These are phyloP conservation scores for Trichophyton benhamiae DNA, from an alignment of 2,329 filamentous ascomycete species.

Conservation along the genomic window DNA sequence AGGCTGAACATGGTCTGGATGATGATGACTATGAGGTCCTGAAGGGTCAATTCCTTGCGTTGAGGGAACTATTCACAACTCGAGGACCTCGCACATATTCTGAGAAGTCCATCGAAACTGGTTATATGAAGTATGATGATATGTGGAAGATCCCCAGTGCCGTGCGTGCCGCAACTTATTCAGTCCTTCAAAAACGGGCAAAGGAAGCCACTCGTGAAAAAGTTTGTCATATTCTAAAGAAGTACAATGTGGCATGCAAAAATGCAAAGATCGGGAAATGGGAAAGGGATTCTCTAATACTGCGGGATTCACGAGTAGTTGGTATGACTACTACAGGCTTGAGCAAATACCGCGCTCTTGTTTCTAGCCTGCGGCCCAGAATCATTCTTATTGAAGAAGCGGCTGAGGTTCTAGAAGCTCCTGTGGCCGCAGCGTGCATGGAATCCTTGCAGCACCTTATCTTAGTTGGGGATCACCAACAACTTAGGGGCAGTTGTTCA, in stretches of 20 bases:
- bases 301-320: constrained; percentile 49
- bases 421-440: constrained; percentile 48
- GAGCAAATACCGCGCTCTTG: constrained; percentile 62
- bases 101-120: constrained; percentile 26
- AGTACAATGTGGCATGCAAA: constrained; percentile 40
- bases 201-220: constrained; percentile 37
- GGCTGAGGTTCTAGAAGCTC: constrained; percentile 55
- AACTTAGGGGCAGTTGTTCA: constrained; percentile 57
- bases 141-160: constrained; percentile 48
- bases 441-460: constrained; percentile 53
- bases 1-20: constrained; percentile 43
- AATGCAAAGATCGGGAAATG: constrained; percentile 47
- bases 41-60: constrained; percentile 32
- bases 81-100: constrained; percentile 7
- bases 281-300: constrained; percentile 47
- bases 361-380: constrained; percentile 53
- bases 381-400: constrained; percentile 68
- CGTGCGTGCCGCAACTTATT: constrained; percentile 54
- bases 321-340: constrained; percentile 69
- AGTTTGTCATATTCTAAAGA: constrained; percentile 40
- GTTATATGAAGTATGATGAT: constrained; percentile 34
- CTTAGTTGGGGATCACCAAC: constrained; percentile 68
- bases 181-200: constrained; percentile 45
- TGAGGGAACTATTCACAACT: constrained; percentile 33
- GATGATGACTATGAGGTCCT: constrained; percentile 46